Conservation (phyloP, 768 basidiomycete species). For the Mycena vitilis region DNA sequence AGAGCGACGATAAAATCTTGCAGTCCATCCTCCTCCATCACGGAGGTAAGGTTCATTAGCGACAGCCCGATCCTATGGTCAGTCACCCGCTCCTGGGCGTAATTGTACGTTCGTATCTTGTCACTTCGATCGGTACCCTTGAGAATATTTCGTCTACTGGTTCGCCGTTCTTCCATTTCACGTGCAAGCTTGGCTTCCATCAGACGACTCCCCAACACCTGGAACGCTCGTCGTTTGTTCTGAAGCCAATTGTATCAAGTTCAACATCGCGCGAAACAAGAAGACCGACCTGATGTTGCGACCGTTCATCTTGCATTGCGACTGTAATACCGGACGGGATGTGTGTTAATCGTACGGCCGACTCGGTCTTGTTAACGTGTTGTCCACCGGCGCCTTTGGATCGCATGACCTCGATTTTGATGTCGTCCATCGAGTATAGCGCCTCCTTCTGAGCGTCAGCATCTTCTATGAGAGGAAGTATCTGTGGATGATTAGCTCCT, state of each 20-base stretch:
- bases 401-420: conserved; percentile 94
- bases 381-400: conserved; percentile 96
- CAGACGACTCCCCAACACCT: conserved; percentile 86
- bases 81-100: conserved; percentile 93
- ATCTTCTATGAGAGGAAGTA: conserved; percentile 84
- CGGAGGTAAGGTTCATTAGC: conserved; percentile 70
- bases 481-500: conserved; percentile 55
- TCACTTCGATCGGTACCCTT: conserved; percentile 89
- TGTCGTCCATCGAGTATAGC: conserved; percentile 85
- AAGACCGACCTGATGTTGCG: conserved; percentile 85
- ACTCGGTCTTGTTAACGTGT: conserved; percentile 99
- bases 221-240: conserved; percentile 95
- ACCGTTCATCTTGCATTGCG: conserved; percentile 98
- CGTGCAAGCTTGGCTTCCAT: conserved; percentile 81
- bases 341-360: conserved; percentile 94
- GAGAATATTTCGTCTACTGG: conserved; percentile 78
- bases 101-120: conserved; percentile 97
- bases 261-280: neutral
- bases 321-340: conserved; percentile 93
- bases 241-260: conserved; percentile 43
- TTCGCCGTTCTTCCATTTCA: conserved; percentile 78
- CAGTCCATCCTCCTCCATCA: conserved; percentile 76
- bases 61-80: conserved; percentile 91
- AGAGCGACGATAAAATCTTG: conserved; percentile 69
- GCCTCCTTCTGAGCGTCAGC: conserved; percentile 67